Evolutionary conservation across 1,139 yeast species (phyloP), one percentile per base, ranked within the genome.

Genomic region (Hyphopichia khmerensis): DNA sequence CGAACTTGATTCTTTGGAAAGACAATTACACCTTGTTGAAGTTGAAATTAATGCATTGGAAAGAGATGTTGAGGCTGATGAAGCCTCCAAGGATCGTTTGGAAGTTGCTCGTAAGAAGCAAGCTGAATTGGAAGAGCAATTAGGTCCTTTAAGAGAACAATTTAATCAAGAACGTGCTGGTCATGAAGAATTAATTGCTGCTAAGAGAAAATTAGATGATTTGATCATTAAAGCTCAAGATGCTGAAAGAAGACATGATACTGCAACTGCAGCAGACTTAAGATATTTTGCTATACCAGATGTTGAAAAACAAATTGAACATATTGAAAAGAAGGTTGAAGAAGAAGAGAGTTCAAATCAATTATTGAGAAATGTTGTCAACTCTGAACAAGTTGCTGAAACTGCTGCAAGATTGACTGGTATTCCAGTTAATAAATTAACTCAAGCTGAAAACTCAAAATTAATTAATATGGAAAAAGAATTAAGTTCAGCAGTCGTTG

Each of bases 361-460:
- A 16, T 71, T 93, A 76, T 79, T 89, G 47, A 86, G 81, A 56
- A 95, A 93, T 61, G 93, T 89, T 43, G 99, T 93, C 44, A 93
- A 93, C 44, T 72, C 95, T 17, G 98, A 93, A 46, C 91, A 90
- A 53, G 95, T 93, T 54, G 88, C 97, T 26, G 98, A 93, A 65
- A 93, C 98, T 26, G 97, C 97, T 24, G 98, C 99, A 3, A 80
- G 96, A 61, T 77, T 95, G 55, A 93, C 99, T 11, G 99, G 99
- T 61, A 91, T 93, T 48, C 99, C 99, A n/a, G 98, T 93, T n/a
- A 80, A 87, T 51, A 93, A 93, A 67, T 78, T 93, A 57, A 87
- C 96, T 3, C 96, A 90, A 68, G 95, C 97, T 26, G 99, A 93
- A 66, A 93, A 93, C 64, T 72, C 89, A 45, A 91, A 91, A 69